Conservation (phyloP, 371 early-diverging fungal genomes). For the Mycotypha africana region DNA sequence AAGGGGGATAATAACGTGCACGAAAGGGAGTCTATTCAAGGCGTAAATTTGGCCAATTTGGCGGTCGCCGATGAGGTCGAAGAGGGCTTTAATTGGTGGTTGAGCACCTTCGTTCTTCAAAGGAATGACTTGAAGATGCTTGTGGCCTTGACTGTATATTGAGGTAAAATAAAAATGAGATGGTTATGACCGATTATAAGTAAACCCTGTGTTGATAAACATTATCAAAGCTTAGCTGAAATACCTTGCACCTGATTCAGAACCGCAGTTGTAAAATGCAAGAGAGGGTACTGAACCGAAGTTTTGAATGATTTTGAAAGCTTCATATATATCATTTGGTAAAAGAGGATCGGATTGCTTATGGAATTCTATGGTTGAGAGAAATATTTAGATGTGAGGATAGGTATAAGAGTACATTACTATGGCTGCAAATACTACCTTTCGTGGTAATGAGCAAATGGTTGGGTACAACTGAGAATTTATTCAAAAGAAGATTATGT, state of each 20-base stretch:
- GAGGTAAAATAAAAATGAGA: no score
- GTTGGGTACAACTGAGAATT: slow-evolving; percentile 63
- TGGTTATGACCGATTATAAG: no score
- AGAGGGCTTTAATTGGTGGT: slow-evolving; percentile 48
- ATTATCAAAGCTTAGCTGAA: no score
- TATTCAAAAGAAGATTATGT: slow-evolving; percentile 68
- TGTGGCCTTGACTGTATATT: slow-evolving; percentile 54
- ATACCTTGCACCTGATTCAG: slow-evolving; percentile 65
- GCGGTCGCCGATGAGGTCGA: slow-evolving; percentile 37
- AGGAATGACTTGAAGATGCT: slow-evolving; percentile 71
- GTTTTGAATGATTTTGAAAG: slow-evolving; percentile 46
- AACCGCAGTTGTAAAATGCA: slow-evolving; percentile 74
- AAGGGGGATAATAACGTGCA: slow-evolving; percentile 39
- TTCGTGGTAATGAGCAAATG: slow-evolving; percentile 71
- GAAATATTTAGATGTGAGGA: no score
- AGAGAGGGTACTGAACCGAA: slow-evolving; percentile 37
- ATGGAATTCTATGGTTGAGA: slow-evolving; percentile 59
- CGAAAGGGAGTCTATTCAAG: slow-evolving; percentile 33
- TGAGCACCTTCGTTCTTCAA: slow-evolving; percentile 22
- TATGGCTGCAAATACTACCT: slow-evolving; percentile 52
- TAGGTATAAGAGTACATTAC: no score
- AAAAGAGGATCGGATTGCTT: slow-evolving; percentile 58
- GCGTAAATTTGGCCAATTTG: slow-evolving; percentile 46
- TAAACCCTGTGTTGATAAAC: no score
- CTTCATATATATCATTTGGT: slow-evolving; percentile 51